Evolutionary conservation across 768 basidiomycete genomes (phyloP), one percentile per base, ranked within the genome.

Genomic region (Mycena latifolia): DNA sequence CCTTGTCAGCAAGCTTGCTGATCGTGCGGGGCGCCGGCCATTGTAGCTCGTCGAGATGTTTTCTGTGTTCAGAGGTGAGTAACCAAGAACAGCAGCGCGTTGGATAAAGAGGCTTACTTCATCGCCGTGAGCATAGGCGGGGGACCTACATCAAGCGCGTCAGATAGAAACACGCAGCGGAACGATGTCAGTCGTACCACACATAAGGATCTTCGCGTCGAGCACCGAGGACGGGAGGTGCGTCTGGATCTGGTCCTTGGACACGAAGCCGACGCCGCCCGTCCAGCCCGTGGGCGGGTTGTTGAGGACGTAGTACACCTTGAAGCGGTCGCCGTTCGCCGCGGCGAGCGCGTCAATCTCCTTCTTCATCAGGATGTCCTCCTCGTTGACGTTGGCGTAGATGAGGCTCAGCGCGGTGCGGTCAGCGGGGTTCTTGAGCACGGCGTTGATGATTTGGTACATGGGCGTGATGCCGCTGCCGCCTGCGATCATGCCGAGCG

Each of bases 401-500:
- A 99, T 94, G 74, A 99, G 88, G 70, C 85, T 87, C 74, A 99
- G 79, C 71, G 84, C 88, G 43, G 97, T 98, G 67, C 75, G 82
- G 85, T 99, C 98, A 47, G 80, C 76, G n/a, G 94, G 89, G 78
- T 96, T 95, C 79, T 92, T 91, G 76, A 98, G 87, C 15, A 91
- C 88, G n/a, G 96, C 93, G 67, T 93, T 92, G 79, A 98, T 92
- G 84, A 99, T 94, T 77, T 99, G 97, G 73, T 98, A 90, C 97
- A 99, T 98, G 74, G 98, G 98, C 0, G 98, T 97, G 78, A 99
- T 97, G 61, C 98, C 98, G 3, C 98, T 99, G 39, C 98, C 98
- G 52, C 98, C 98, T 18, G 96, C 96, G 73, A 99, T 98, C 96
- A 99, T 96, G 75, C 94, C 92, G 62, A 99, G 81, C 73, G 92